Base-by-base conservation (phyloP, 371 early-diverging fungal species). In the Mortierella sp. region DNA sequence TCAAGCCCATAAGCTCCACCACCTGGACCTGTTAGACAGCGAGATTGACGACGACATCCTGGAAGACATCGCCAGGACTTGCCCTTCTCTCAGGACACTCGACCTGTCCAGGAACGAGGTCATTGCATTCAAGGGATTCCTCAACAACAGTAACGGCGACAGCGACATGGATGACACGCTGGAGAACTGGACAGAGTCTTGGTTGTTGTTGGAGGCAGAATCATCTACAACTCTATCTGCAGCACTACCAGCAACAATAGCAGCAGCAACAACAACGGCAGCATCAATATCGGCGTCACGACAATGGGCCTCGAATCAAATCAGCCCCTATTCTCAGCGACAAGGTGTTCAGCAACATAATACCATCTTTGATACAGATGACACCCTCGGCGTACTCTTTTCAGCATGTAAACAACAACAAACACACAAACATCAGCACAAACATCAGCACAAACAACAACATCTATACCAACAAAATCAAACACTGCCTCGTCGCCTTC, bases 91-190 rank as follows among this genome's bases (percentile, higher is more conserved):
- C 14, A 78, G 31, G 46, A 71, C 81, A 10, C 48, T 85, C 8
- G 79, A 85, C 69, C 69, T 85, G 26, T 85, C 86, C 1, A 64
- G 82, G 74, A 81, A 81, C 70, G 86, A 85, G 69, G 50, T 75
- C 21, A 59, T 83, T 11, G 73, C 78, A 46, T 80, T 83, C 19
- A 26, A 53, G 37, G 70, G 71, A 3, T 50, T 76, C 51, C 53
- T 75, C 48, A 5, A 34, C 19, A 48, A 26, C 59, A 59, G 26
- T 11, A 40, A 40, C 43, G 43, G 43, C 43, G 59, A 31, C 5
- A 31, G 59, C 31, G 16, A 31, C 28, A 5, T 24, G 16, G 44
- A 50, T 6, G 46, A 53, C 8, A 40, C 70, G 13, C n/a, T 11
- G 13, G n/a, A 43, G 44, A 55, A 6, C 44, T 46, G 51, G 40